Conservation (phyloP, 306 rosid genomes). For the Hippophae tibetana region DNA sequence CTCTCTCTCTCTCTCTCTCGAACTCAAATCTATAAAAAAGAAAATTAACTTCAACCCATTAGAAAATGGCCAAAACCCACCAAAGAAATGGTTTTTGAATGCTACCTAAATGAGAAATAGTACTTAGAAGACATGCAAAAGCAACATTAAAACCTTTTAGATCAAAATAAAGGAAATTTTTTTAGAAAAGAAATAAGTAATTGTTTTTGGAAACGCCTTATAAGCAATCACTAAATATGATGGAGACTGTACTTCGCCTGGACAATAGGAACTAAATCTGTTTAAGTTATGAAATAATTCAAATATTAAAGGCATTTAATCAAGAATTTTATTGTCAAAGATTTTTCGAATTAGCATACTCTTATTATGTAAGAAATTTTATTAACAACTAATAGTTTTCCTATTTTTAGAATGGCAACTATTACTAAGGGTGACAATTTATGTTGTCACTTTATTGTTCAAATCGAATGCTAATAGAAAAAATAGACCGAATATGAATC, state of each 20-base stretch:
- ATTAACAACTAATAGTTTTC: no score
- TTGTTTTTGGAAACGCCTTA: conserved; percentile 13
- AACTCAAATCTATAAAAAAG: not conserved
- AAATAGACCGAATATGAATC: no score
- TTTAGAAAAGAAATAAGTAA: conserved; percentile 20
- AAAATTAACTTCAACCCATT: conserved; percentile 22
- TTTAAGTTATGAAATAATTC: not conserved
- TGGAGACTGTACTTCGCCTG: conserved; percentile 47
- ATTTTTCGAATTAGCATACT: no score
- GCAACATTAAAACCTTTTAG: not conserved
- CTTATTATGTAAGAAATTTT: no score
- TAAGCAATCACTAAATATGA: conserved; percentile 26
- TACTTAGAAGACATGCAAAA: conserved; percentile 1
- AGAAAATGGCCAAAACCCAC: conserved; percentile 2
- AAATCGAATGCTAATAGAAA: no score
- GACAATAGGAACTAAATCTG: conserved; percentile 21
- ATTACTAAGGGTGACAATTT: no score
- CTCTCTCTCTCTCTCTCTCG: conserved; percentile 9
- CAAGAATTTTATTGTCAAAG: no score
- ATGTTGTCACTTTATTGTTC: no score
- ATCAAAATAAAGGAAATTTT: conserved; percentile 8
- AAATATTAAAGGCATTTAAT: no score
- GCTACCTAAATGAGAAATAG: conserved; percentile 10
- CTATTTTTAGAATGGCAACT: no score
- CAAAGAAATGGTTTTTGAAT: no score